These are phyloP conservation scores for Paraphoma chrysanthemicola DNA, from an alignment of 2,329 filamentous ascomycete genomes.

Conservation along the genomic window DNA sequence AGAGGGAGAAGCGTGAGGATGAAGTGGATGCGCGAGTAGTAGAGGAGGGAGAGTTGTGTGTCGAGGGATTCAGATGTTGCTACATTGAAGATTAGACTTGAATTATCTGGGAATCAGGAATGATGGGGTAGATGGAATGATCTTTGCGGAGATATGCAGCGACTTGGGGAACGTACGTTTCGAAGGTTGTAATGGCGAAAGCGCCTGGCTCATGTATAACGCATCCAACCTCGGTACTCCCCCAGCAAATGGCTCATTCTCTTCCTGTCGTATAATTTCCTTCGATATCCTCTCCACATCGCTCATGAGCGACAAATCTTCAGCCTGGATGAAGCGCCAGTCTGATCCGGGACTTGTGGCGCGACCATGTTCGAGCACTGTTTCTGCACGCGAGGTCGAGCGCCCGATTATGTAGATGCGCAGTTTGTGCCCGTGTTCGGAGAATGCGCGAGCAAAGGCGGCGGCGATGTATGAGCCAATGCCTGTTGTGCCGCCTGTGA, in stretches of 20 bases:
- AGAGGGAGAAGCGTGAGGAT: conserved; percentile 47
- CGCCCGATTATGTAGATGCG: conserved; percentile 55
- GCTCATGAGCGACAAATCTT: conserved; percentile 41
- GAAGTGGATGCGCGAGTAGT: conserved; percentile 50
- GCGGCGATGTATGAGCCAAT: conserved; percentile 34
- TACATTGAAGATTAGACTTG: conserved; percentile 15
- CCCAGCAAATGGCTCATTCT: conserved; percentile 19
- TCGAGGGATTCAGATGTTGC: conserved; percentile 47
- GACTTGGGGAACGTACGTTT: conserved; percentile 47
- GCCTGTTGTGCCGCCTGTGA: conserved; percentile 31
- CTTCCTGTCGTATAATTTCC: conserved; percentile 36
- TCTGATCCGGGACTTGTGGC: conserved; percentile 35
- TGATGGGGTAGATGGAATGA: neutral
- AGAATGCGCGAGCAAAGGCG: conserved; percentile 22
- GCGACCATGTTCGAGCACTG: conserved; percentile 36
- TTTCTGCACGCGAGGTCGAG: conserved; percentile 36
- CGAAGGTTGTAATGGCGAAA: conserved; percentile 47
- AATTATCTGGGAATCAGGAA: neutral
- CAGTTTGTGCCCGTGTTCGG: conserved; percentile 29
- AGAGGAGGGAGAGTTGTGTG: conserved; percentile 40
- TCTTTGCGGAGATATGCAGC: conserved; percentile 36
- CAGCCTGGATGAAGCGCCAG: conserved; percentile 43
- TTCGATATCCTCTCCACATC: conserved; percentile 44
- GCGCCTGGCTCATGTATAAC: conserved; percentile 41
- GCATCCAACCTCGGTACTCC: conserved; percentile 41